Conservation (phyloP, 1,284 basidiomycete species). For the Apiotrichum brassicae region DNA sequence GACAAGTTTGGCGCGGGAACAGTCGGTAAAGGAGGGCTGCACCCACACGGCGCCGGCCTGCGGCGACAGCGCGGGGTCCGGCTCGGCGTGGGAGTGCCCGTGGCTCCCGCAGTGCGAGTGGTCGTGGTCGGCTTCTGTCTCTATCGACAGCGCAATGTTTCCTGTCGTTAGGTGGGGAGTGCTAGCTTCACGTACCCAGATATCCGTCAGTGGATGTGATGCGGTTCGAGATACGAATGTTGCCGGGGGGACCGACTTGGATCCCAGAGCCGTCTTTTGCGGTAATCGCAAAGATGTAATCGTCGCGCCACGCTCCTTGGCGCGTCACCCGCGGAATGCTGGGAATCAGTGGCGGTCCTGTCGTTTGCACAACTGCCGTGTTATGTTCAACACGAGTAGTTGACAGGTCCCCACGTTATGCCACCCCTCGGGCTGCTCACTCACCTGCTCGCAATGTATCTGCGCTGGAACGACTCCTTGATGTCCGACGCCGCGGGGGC, state of each 20-base stretch:
- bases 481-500: constrained; percentile 26
- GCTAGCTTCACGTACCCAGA: constrained; percentile 27
- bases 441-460: constrained; percentile 26
- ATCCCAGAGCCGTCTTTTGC: constrained; percentile 21
- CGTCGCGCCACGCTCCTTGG: constrained; percentile 19
- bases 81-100: not conserved
- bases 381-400: no score
- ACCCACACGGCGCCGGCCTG: constrained; percentile 14
- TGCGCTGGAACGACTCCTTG: constrained; percentile 31
- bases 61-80: not conserved
- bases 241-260: constrained; percentile 18
- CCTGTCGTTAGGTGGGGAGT: constrained; percentile 18
- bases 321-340: constrained; percentile 6
- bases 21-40: constrained; percentile 25
- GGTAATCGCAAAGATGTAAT: constrained; percentile 42
- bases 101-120: constrained; percentile 3
- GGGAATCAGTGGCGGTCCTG: not conserved
- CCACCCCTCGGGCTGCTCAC: no score
- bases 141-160: constrained; percentile 36
- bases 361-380: no score
- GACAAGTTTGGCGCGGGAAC: constrained; percentile 13
- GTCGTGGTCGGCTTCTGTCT: constrained; percentile 1
- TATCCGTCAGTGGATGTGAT: constrained; percentile 34
- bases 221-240: constrained; percentile 25
- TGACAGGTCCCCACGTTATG: no score